These are phyloP conservation scores for Mallotus japonicus DNA, from an alignment of 441 rosid species.

Conservation along the genomic window DNA sequence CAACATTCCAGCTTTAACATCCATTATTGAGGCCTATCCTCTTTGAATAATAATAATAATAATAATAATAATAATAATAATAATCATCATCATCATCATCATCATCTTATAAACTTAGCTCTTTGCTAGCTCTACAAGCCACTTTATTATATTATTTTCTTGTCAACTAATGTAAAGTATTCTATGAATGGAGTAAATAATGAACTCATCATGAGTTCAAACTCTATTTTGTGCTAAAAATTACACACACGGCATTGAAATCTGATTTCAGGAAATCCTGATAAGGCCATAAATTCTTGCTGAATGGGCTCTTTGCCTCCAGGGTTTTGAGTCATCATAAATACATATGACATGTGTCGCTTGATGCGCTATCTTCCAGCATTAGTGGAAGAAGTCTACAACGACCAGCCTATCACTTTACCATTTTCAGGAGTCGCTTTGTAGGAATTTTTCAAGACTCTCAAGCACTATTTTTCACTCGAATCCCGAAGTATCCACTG, in stretches of 20 bases:
- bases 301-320: neutral
- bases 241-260: neutral
- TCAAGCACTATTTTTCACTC: slow-evolving; percentile 6
- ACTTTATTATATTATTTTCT: too few relatives aligned
- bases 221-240: neutral
- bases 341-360: neutral
- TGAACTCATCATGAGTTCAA: too few relatives aligned
- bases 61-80: too few relatives aligned
- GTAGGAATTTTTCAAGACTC: neutral
- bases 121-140: too few relatives aligned
- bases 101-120: too few relatives aligned
- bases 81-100: too few relatives aligned
- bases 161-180: too few relatives aligned
- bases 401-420: neutral
- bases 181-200: too few relatives aligned
- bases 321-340: neutral
- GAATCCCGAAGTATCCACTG: neutral
- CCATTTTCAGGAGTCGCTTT: neutral
- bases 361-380: neutral
- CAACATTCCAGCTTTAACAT: slow-evolving; percentile 23
- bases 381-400: neutral
- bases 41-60: too few relatives aligned
- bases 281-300: neutral
- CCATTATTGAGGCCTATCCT: slow-evolving; percentile 47
- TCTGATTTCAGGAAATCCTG: neutral